Percentiles rank a stretch among this genome's conserved stretches.
These are phyloP conservation scores for Xenoacremonium recifei DNA, from an alignment of 2,329 filamentous ascomycete genomes.

Conservation along the genomic window DNA sequence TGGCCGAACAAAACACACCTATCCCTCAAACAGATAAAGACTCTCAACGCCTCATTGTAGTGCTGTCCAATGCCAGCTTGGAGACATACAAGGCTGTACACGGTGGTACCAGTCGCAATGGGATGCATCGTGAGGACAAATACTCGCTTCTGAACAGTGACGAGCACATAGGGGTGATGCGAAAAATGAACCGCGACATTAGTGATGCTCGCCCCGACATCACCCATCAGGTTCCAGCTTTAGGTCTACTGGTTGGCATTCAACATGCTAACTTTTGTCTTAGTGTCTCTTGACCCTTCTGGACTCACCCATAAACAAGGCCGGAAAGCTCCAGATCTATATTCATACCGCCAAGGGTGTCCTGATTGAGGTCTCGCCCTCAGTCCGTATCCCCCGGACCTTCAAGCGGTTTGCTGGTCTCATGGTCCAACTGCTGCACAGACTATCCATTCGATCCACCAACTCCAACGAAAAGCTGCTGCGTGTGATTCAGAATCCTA, in stretches of 20 bases:
- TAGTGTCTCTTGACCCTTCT: conserved; percentile 96
- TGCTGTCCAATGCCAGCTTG: conserved; percentile 93
- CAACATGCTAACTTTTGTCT: conserved; percentile 43
- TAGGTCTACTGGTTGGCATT: conserved; percentile 35
- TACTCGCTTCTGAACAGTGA: conserved; percentile 98
- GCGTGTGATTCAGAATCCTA: conserved; percentile 96
- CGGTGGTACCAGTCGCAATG: conserved; percentile 62
- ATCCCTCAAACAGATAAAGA: conserved; percentile 87
- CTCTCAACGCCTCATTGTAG: conserved; percentile 87
- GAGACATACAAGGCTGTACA: conserved; percentile 95
- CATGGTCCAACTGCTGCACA: conserved; percentile 97
- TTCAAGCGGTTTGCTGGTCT: conserved; percentile 98
- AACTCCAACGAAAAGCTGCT: conserved; percentile 97
- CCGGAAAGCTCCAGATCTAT: conserved; percentile 95
- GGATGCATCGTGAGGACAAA: conserved; percentile 79
- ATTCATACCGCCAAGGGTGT: conserved; percentile 98
- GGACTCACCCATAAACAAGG: conserved; percentile 98
- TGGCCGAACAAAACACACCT: conserved; percentile 86
- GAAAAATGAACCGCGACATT: conserved; percentile 99
- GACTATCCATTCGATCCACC: conserved; percentile 91
- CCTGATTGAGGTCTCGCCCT: conserved; percentile 96
- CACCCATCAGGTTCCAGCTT: conserved; percentile 80
- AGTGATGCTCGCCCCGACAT: conserved; percentile 97
- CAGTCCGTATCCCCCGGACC: conserved; percentile 93
- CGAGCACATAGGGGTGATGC: conserved; percentile 98